Evolutionary conservation across 352 stramenopile genomes (phyloP), one percentile per base, ranked within the genome.

Genomic region (Bremia lactucae): DNA sequence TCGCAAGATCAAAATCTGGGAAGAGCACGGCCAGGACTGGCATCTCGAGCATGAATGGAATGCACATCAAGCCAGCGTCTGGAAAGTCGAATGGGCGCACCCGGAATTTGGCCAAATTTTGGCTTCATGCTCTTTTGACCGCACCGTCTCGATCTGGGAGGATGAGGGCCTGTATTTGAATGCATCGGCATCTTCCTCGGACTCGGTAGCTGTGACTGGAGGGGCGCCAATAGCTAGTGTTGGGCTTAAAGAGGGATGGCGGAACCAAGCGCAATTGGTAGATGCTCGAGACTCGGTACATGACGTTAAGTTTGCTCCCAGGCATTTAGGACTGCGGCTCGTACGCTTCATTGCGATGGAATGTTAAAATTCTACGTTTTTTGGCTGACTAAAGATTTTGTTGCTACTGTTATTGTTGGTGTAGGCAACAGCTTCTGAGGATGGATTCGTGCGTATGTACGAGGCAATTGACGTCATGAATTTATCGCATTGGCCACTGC

Each of bases 391-490:
- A n/a, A 11, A 2, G 18, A 20, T 20, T 40, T 41, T n/a, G n/a
- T n/a, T n/a, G n/a, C n/a, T n/a, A n/a, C n/a, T n/a, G 13, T 9
- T 8, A 11, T 31, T 48, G 6, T 28, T 48, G 14, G 20, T 53
- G 6, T 11, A 89, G 78, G 94, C 94, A 2, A 97, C 88, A 2
- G 93, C 86, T 7, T 96, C 83, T 9, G 87, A 94, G 19, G 94
- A 98, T 66, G 94, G 93, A 14, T 87, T 87, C 55, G 90, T 97
- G 23, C 78, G 91, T 39, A 96, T 97, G 61, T 97, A 97, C 65
- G 89, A 97, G 63, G 88, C 87, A 13, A 83, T 96, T 19, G 90
- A 97, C 60, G 78, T 95, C 25, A 96, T 96, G 83, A 97, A 98
- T 59, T 50, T 97, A 35, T 86, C 87, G 20, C 83, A 97, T 58